phyloP scores from a whole-genome alignment of 1,284 basidiomycete genomes.

The Irpex sp. region DNA sequence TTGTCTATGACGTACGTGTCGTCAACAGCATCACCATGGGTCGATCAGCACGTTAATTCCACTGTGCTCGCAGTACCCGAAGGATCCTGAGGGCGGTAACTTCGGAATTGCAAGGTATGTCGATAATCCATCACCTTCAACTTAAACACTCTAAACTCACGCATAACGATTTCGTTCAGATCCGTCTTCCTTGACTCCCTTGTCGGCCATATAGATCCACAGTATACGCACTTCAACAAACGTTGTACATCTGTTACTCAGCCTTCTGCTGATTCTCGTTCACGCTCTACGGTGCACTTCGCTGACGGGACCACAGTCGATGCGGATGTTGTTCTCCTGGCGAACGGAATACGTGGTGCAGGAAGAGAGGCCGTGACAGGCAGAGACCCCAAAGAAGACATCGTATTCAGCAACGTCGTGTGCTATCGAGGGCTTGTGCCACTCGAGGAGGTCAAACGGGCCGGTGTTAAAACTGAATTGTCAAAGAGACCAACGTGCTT shows the following conservation, averaged over 20 bases:
- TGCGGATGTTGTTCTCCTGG: slow-evolving; percentile 45
- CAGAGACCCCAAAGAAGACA: slow-evolving; percentile 18
- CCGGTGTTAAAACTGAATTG: slow-evolving; percentile 13
- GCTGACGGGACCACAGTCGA: slow-evolving; percentile 39
- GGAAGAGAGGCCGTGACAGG: slow-evolving; percentile 33
- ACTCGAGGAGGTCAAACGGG: slow-evolving; percentile 28
- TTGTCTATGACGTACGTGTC: slow-evolving; percentile 38
- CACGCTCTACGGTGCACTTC: slow-evolving; percentile 35
- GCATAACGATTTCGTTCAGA: slow-evolving; percentile 21
- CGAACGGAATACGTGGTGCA: slow-evolving; percentile 46
- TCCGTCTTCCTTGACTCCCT: slow-evolving; percentile 45
- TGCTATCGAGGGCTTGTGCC: slow-evolving; percentile 42
- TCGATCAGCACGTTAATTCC: not conserved
- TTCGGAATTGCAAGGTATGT: slow-evolving; percentile 22
- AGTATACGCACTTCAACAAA: slow-evolving; percentile 41
- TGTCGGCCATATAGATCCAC: slow-evolving; percentile 37
- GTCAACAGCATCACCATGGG: not conserved
- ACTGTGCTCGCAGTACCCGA: slow-evolving; percentile 31
- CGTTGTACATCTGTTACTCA: slow-evolving; percentile 35
- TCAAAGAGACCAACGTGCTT: no score
- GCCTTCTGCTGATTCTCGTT: slow-evolving; percentile 18
- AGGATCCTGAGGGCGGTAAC: slow-evolving; percentile 26
- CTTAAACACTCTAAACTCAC: not conserved
- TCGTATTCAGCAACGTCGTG: slow-evolving; percentile 37
- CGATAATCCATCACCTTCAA: slow-evolving; percentile 15